Percentiles rank a stretch among this genome's conserved stretches.
These are phyloP conservation scores for Yamadazyma buinensis DNA, from an alignment of 1,139 yeast genomes.

Conservation along the genomic window DNA sequence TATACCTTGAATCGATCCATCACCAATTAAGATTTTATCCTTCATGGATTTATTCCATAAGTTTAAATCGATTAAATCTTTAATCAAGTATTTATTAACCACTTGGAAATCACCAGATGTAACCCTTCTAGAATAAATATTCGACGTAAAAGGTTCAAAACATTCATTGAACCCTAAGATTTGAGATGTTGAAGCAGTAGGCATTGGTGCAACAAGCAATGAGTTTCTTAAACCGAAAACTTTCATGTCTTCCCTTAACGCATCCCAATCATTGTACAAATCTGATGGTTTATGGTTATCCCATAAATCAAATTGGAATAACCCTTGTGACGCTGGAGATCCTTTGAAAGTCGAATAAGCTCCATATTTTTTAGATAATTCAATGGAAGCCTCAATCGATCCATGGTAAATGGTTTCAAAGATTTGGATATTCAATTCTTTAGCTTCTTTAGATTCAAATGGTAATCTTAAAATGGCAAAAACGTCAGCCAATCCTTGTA, in stretches of 20 bases:
- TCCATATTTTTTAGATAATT: constrained; percentile 64
- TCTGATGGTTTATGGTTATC: constrained; percentile 59
- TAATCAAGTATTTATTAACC: constrained; percentile 77
- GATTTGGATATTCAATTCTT: constrained; percentile 67
- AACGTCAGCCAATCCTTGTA: constrained; percentile 88
- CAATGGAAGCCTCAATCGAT: constrained; percentile 76
- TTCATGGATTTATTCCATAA: constrained; percentile 81
- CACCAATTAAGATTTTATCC: constrained; percentile 69
- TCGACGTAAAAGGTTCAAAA: constrained; percentile 88
- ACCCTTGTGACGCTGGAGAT: constrained; percentile 81
- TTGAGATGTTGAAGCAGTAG: constrained; percentile 92
- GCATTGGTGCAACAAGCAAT: constrained; percentile 87
- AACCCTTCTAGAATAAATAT: constrained; percentile 82
- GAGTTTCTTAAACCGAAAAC: constrained; percentile 77
- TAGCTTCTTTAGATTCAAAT: constrained; percentile 74
- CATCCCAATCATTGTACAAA: constrained; percentile 70
- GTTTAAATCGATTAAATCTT: constrained; percentile 79
- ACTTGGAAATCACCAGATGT: constrained; percentile 87
- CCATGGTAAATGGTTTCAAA: constrained; percentile 91
- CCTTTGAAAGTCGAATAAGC: constrained; percentile 67
- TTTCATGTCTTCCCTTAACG: constrained; percentile 55
- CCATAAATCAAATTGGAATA: constrained; percentile 81
- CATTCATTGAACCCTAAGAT: constrained; percentile 87
- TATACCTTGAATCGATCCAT: constrained; percentile 83
- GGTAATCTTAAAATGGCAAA: constrained; percentile 74